A percentile compares a stretch with the other conserved stretches of the same genome.
These are phyloP conservation scores for Imleria badia DNA, from an alignment of 768 basidiomycete species.

Conservation along the genomic window DNA sequence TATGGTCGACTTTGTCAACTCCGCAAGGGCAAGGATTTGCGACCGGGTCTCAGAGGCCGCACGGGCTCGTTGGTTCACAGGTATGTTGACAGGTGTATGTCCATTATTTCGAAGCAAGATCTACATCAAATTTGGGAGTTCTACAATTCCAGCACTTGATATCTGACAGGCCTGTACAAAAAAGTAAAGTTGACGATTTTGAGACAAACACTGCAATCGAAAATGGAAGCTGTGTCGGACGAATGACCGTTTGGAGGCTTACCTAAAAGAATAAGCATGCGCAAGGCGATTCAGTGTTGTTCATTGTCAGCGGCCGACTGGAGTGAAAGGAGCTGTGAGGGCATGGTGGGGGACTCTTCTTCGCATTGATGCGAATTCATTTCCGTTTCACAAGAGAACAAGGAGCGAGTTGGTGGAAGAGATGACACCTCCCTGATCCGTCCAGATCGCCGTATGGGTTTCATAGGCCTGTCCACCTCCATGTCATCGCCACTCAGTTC, in stretches of 20 bases:
- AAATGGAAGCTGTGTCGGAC: constrained; percentile 18
- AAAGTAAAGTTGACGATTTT: constrained; percentile 19
- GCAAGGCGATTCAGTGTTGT: constrained; percentile 21
- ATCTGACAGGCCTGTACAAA: constrained; percentile 16
- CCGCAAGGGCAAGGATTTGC: constrained; percentile 26
- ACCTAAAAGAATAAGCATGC: constrained; percentile 24
- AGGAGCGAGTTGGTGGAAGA: constrained; percentile 25
- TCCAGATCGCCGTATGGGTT: constrained; percentile 35
- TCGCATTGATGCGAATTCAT: constrained; percentile 32
- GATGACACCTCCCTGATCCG: constrained; percentile 29
- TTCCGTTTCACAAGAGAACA: constrained; percentile 31
- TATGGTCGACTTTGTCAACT: constrained; percentile 30
- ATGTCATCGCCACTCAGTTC: constrained; percentile 29
- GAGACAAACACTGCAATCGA: constrained; percentile 19
- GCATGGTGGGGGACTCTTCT: constrained; percentile 19
- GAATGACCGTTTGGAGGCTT: constrained; percentile 15
- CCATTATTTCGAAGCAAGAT: constrained; percentile 24
- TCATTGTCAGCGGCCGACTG: constrained; percentile 25
- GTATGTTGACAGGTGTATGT: constrained; percentile 23
- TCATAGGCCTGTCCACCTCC: constrained; percentile 35
- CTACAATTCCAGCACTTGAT: constrained; percentile 25
- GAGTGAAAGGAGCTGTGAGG: constrained; percentile 16
- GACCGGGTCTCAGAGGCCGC: constrained; percentile 29
- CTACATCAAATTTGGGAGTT: constrained; percentile 28
- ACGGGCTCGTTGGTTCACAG: constrained; percentile 14